Evolutionary conservation across 176 grass and related monocot species (phyloP), one percentile per base, ranked within the genome.

Genomic region (Phyllostachys edulis): DNA sequence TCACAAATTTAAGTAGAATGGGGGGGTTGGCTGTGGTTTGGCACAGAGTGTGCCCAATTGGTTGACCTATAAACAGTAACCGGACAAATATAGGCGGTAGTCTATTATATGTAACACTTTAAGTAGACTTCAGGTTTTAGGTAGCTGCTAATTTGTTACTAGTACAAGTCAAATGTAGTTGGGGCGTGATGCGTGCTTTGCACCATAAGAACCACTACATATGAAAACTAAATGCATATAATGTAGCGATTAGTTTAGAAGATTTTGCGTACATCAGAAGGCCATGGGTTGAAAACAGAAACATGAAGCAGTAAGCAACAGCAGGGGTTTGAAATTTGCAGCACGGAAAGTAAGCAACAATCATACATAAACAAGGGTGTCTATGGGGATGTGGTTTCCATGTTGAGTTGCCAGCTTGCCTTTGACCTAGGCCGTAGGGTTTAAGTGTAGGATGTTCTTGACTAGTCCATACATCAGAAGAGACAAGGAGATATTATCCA

Each of bases 371-470:
- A 61, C 54, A 62, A 63, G 6, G 20, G 54, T 52, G 24, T 44
- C 46, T 66, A 18, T 45, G 13, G 70, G 18, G 38, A 32, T 8
- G 3, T 59, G 57, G 37, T 59, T 84, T 65, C 7, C 34, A 29
- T 83, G 36, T 73, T 38, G 40, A 83, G 52, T 61, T 61, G 73
- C 24, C 15, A 17, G 20, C 67, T 79, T 34, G 6, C 36, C 71
- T 38, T 86, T 77, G 71, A 72, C 71, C 78, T 77, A 57, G 78
- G 27, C 37, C 26, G 52, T 66, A 46, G 39, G 18, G 63, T 44
- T 71, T 16, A 24, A 73, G 29, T 42, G 38, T 79, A 60, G 59
- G 32, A 46, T 42, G 21, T 70, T 78, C 75, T 63, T 14, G 50
- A 57, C 34, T 12, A 54, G 55, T 26, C 37, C 40, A 27, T 51